Conservation (phyloP, 208 protist species). For the Crithidia expoeki region DNA sequence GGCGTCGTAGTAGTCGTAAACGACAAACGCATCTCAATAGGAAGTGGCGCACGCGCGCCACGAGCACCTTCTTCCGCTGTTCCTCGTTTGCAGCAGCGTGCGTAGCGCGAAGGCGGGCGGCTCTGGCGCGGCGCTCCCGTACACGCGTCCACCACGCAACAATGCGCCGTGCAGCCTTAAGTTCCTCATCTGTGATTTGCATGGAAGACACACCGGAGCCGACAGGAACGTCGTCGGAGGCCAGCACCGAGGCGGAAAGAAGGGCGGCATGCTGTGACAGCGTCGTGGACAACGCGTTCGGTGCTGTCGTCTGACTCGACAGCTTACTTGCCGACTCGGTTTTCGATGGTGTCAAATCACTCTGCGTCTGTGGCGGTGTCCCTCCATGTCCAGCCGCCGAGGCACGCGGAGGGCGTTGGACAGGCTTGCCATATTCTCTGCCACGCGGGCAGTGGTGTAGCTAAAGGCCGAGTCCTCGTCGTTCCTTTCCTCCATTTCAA, state of each 20-base stretch:
- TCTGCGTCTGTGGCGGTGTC: background rate
- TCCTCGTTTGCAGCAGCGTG: conserved; percentile 20
- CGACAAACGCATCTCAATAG: conserved; percentile 41
- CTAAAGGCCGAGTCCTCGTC: background rate
- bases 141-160: conserved; percentile 28
- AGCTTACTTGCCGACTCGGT: conserved; percentile 1
- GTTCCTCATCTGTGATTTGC: conserved; percentile 1
- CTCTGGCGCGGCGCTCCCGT: conserved; percentile 13
- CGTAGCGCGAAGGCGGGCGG: conserved; percentile 13
- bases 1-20: conserved; percentile 26
- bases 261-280: conserved; percentile 10
- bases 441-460: conserved; percentile 1
- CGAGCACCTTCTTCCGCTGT: conserved; percentile 35
- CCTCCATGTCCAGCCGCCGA: conserved; percentile 23
- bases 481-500: background rate
- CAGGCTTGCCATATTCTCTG: conserved; percentile 19
- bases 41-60: conserved; percentile 34
- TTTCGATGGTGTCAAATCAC: background rate
- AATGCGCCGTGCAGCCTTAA: conserved; percentile 37
- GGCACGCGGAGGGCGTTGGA: conserved; percentile 6
- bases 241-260: background rate
- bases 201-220: background rate
- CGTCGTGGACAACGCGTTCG: conserved; percentile 8
- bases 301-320: conserved; percentile 4
- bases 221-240: conserved; percentile 1